phyloP scores from a whole-genome alignment of 2,329 filamentous ascomycete genomes.

The Hypoxylon rubiginosum region DNA sequence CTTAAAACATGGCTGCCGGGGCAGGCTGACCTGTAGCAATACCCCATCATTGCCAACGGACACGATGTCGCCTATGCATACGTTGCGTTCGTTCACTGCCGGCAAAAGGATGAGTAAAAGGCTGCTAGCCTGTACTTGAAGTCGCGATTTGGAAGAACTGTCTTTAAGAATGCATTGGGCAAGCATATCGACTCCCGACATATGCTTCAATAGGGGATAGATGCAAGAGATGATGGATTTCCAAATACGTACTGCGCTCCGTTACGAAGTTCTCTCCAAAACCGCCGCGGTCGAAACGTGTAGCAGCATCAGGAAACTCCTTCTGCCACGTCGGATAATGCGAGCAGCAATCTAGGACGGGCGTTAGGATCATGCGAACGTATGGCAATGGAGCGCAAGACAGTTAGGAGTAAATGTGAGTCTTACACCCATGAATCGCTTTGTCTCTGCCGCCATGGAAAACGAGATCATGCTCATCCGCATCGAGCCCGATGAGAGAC shows the following conservation, averaged over 20 bases:
- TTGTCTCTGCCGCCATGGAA: conserved; percentile 75
- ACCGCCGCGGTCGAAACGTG: conserved; percentile 67
- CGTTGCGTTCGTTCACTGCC: conserved; percentile 70
- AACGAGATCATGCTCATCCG: conserved; percentile 72
- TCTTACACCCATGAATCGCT: conserved; percentile 70
- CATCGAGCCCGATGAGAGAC: conserved; percentile 64
- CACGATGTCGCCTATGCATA: conserved; percentile 75
- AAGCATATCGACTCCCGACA: neutral
- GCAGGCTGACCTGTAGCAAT: conserved; percentile 70
- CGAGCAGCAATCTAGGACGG: conserved; percentile 65
- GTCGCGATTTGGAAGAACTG: neutral
- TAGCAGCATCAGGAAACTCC: conserved; percentile 65
- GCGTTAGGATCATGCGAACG: conserved; percentile 9
- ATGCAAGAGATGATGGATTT: conserved; percentile 2
- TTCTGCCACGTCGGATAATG: conserved; percentile 70
- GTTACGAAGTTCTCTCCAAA: conserved; percentile 77
- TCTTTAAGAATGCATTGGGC: neutral
- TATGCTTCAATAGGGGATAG: conserved; percentile 21
- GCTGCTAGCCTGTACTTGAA: neutral
- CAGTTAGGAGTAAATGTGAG: neutral
- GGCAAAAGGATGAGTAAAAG: neutral
- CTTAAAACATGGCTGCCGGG: conserved; percentile 76
- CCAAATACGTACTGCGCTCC: conserved; percentile 51
- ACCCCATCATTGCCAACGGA: conserved; percentile 58
- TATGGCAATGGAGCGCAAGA: neutral